Conservation (phyloP, 129 eudicot species). For the Cynara cardunculus region DNA sequence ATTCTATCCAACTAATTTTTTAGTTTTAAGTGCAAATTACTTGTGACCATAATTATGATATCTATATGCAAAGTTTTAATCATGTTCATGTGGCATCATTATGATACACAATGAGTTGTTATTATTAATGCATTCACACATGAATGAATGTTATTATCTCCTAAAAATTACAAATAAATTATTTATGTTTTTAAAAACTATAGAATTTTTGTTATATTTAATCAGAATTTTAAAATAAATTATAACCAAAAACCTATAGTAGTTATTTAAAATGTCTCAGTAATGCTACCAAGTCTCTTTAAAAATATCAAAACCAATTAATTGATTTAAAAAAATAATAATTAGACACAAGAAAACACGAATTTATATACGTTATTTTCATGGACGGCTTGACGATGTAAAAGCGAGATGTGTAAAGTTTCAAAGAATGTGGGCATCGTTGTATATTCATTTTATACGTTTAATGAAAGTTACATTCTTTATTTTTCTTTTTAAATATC, state of each 20-base stretch:
- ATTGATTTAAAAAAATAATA: background rate
- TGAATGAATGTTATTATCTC: background rate
- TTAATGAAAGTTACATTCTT: background rate
- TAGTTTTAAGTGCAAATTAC: slow-evolving; percentile 13
- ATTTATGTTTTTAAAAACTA: background rate
- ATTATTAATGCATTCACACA: slow-evolving; percentile 23
- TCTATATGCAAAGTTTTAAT: slow-evolving; percentile 20
- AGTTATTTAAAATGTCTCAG: background rate
- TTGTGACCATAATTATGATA: slow-evolving; percentile 21
- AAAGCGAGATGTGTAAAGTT: background rate
- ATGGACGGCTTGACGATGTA: slow-evolving; percentile 12
- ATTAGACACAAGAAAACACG: background rate
- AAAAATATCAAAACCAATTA: background rate
- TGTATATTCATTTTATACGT: background rate
- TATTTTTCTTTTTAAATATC: background rate
- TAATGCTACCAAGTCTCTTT: background rate
- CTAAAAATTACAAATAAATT: background rate
- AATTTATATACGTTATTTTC: background rate
- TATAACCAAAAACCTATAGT: background rate
- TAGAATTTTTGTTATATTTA: background rate
- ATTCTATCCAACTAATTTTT: background rate
- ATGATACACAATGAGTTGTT: slow-evolving; percentile 33
- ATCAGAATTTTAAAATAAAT: background rate
- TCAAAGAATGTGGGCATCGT: slow-evolving; percentile 13
- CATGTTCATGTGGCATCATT: slow-evolving; percentile 28